phyloP scores from a whole-genome alignment of 2,329 filamentous ascomycete species.

The Ceratocystis ficicola region DNA sequence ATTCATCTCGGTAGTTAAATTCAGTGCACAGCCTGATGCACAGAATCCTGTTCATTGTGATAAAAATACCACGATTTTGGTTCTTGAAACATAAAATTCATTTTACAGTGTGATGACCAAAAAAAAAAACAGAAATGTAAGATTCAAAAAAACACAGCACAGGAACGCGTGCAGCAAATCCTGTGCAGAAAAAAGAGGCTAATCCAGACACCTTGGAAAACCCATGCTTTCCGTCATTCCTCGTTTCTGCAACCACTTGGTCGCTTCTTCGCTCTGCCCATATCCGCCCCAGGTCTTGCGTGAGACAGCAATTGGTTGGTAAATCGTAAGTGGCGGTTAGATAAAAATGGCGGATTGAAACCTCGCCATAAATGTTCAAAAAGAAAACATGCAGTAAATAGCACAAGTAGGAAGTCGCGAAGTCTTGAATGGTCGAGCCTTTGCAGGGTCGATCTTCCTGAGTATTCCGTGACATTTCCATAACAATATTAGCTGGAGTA shows the following conservation, averaged over 20 bases:
- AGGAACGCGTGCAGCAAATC: background rate
- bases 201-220: constrained; percentile 12
- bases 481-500: background rate
- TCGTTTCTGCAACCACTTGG: constrained; percentile 7
- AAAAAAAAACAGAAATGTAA: constrained; percentile 20
- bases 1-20: background rate
- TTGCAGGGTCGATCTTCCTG: too few species aligned
- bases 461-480: background rate
- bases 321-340: constrained; percentile 1
- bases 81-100: background rate
- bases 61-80: background rate
- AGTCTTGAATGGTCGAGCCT: too few species aligned
- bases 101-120: background rate
- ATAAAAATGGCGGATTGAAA: background rate
- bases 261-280: background rate
- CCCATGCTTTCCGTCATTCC: background rate
- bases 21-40: background rate
- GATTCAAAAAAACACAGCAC: constrained; percentile 22
- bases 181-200: constrained; percentile 11
- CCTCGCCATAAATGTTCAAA: background rate
- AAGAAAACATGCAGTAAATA: background rate
- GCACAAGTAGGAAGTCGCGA: background rate
- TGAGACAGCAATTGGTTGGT: background rate
- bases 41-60: background rate
- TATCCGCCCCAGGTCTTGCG: background rate